phyloP scores from a whole-genome alignment of 2,329 filamentous ascomycete species.

The Massarina eburnea region DNA sequence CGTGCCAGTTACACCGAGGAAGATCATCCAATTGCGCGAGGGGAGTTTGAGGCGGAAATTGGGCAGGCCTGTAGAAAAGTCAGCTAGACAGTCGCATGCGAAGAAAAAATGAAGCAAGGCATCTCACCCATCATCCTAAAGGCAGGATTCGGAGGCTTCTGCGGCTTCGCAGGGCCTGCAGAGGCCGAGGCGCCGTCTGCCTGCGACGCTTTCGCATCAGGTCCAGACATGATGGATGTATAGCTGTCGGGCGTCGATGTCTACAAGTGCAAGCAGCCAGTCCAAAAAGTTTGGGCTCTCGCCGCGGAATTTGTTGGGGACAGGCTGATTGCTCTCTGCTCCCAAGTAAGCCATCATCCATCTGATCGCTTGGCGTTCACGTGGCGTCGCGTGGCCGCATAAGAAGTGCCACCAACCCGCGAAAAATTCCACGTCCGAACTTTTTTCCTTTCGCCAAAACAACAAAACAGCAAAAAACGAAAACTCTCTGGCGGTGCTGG shows the following conservation, averaged over 20 bases:
- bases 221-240: constrained; percentile 33
- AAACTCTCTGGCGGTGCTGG: background rate
- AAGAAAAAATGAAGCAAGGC: background rate
- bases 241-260: background rate
- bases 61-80: constrained; percentile 67
- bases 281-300: constrained; percentile 3
- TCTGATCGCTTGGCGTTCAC: background rate
- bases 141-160: constrained; percentile 40
- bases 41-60: constrained; percentile 81
- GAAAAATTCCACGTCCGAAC: background rate
- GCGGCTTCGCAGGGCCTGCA: constrained; percentile 26
- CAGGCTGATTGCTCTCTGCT: background rate
- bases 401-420: background rate
- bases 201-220: constrained; percentile 30
- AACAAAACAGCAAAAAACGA: background rate
- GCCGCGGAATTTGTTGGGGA: constrained; percentile 6
- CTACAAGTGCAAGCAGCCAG: background rate
- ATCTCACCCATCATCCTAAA: constrained; percentile 44
- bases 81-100: constrained; percentile 3
- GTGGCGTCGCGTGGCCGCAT: too few relatives aligned
- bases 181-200: constrained; percentile 23
- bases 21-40: constrained; percentile 97
- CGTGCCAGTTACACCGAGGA: constrained; percentile 75
- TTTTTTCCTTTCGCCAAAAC: background rate
- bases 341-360: background rate